Evolutionary conservation across 1,284 basidiomycete genomes (phyloP), one percentile per base, ranked within the genome.

Genomic region (Heliocybe sulcata): DNA sequence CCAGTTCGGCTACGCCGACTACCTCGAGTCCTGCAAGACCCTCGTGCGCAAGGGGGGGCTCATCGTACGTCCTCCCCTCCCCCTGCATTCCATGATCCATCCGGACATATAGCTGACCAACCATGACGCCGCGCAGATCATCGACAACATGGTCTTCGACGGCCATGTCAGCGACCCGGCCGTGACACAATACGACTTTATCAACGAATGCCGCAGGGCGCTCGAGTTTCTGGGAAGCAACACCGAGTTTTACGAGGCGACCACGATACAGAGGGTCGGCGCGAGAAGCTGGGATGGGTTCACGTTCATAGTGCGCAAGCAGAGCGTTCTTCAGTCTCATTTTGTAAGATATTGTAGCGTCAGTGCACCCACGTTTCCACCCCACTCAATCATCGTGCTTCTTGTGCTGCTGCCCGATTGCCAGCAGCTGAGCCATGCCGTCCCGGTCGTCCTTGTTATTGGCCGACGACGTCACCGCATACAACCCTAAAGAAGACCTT

Each of bases 211-310:
- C 1, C 70, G 83, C 20, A 64, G 59, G 29, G 65, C 85, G 22
- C 64, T 86, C 54, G 60, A 67, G 26, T 65, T 70, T 20, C 61
- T 86, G 19, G 73, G 82, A 64, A 72, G 69, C 4, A 81, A 85
- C 61, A 63, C 64, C 3, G 79, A 80, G 22, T 75, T 83, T 0
- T n/a, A n/a, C n/a, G 82, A 85, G 14, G 80, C 79, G 6, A 83
- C 80, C 0, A 82, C 81, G 0, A 75, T 84, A 16, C 73, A 69
- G 1, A 83, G 77, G 1, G 81, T 79, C 1, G 81, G 81, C 22
- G 80, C 80, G 61, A 85, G 82, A 61, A 80, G 80, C 4, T 82
- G 77, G 57, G 82, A 85, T 61, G 82, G 82, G 0, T 83, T 83
- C 65, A 60, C 81, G 52, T 85, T n/a, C 38, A 16, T 42, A 16